Evolutionary conservation across 306 rosid genomes (phyloP).

Genomic region (Ormosia emarginata): DNA sequence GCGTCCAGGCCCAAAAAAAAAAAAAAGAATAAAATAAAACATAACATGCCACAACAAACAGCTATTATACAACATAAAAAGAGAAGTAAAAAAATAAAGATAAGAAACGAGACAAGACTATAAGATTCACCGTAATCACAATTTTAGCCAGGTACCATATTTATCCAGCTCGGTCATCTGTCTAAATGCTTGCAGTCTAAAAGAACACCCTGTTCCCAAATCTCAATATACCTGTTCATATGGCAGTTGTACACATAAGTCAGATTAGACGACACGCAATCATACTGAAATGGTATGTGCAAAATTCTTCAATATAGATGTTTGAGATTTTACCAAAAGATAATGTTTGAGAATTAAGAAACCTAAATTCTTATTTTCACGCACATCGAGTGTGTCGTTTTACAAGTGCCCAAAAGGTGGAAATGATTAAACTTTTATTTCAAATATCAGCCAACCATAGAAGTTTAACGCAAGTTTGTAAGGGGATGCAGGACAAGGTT

Average conservation of each 20-base stretch:
- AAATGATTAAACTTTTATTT: background rate
- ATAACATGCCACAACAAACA: background rate
- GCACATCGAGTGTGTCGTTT: background rate
- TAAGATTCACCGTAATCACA: background rate
- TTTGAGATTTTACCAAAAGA: background rate
- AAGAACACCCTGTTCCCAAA: constrained; percentile 72
- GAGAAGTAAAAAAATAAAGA: background rate
- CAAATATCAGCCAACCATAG: background rate
- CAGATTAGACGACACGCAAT: background rate
- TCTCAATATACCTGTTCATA: constrained; percentile 57
- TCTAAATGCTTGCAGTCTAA: constrained; percentile 48
- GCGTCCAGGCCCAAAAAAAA: background rate
- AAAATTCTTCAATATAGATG: background rate
- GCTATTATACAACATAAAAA: constrained; percentile 3
- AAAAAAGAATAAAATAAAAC: background rate
- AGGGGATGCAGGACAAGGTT: background rate
- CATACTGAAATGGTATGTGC: background rate
- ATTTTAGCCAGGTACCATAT: background rate
- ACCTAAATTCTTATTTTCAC: background rate
- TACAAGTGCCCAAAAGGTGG: background rate
- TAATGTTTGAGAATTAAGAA: background rate
- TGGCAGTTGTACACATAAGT: background rate
- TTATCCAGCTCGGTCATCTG: constrained; percentile 25
- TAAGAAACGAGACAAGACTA: background rate
- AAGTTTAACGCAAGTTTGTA: background rate